These are phyloP conservation scores for Cladosporium halotolerans DNA, from an alignment of 2,329 filamentous ascomycete species.

Conservation along the genomic window DNA sequence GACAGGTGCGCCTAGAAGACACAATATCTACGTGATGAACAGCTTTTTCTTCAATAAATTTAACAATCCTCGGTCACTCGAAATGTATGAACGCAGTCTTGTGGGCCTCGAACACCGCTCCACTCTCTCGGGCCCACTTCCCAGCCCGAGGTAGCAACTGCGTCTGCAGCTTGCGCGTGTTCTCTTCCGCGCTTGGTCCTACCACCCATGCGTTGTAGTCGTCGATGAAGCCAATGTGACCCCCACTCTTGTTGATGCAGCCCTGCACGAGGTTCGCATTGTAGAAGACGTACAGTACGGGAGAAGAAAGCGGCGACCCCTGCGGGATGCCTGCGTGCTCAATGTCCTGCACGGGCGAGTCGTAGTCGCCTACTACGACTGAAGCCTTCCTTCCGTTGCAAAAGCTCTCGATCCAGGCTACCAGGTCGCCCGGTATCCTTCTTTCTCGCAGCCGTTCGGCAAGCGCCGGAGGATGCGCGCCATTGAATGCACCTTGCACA, in stretches of 20 bases:
- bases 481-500: conserved; percentile 27
- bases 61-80: too few species aligned
- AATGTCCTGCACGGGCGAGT: background rate
- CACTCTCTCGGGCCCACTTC: background rate
- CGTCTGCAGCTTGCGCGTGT: background rate
- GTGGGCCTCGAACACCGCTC: background rate
- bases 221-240: conserved; percentile 11
- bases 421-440: conserved; percentile 22
- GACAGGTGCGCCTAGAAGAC: background rate
- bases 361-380: background rate
- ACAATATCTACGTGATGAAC: background rate
- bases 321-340: conserved; percentile 24
- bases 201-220: conserved; percentile 2
- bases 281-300: conserved; percentile 31
- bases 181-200: background rate
- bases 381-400: conserved; percentile 8
- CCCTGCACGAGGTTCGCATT: conserved; percentile 16
- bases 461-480: conserved; percentile 32
- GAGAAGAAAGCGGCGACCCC: conserved; percentile 29
- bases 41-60: background rate
- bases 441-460: conserved; percentile 28
- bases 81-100: background rate
- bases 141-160: background rate
- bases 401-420: conserved; percentile 25
- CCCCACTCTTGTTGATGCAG: conserved; percentile 10